These are phyloP conservation scores for Periglandula ipomoeae DNA, from an alignment of 2,329 filamentous ascomycete species.

Conservation along the genomic window DNA sequence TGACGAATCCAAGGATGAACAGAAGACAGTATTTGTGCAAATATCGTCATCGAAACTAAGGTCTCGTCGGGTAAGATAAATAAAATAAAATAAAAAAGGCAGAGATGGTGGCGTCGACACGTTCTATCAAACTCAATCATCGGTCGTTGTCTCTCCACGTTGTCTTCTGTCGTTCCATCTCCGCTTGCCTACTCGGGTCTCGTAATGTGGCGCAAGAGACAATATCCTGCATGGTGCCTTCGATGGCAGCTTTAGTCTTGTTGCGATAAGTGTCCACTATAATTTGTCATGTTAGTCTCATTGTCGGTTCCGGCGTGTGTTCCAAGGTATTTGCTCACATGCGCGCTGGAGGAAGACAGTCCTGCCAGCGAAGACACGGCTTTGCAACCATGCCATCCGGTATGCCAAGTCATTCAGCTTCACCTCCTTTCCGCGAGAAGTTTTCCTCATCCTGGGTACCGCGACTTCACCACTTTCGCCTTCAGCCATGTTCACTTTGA, in stretches of 20 bases:
- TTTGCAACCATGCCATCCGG: slow-evolving; percentile 94
- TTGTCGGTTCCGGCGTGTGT: not conserved
- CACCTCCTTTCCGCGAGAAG: slow-evolving; percentile 71
- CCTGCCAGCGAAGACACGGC: slow-evolving; percentile 77
- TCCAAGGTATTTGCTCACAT: slow-evolving; percentile 52
- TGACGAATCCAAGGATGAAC: too few relatives aligned
- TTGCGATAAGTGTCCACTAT: slow-evolving; percentile 89
- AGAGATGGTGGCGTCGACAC: not conserved
- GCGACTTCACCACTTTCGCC: slow-evolving; percentile 64
- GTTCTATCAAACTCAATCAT: slow-evolving; percentile 15
- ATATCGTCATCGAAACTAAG: too few relatives aligned
- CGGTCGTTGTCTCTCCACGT: slow-evolving; percentile 21
- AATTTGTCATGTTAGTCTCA: not conserved
- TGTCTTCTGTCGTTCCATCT: slow-evolving; percentile 54
- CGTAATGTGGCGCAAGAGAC: slow-evolving; percentile 74
- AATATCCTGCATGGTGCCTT: slow-evolving; percentile 68
- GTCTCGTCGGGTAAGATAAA: too few relatives aligned
- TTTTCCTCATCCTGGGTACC: slow-evolving; percentile 64
- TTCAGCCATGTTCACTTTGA: slow-evolving; percentile 56
- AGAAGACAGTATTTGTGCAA: too few relatives aligned
- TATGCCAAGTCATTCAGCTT: slow-evolving; percentile 87
- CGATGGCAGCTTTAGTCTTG: slow-evolving; percentile 77
- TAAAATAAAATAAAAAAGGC: not conserved
- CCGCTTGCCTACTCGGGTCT: slow-evolving; percentile 80
- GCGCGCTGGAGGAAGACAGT: slow-evolving; percentile 86